These are phyloP conservation scores for Xanthoceras sorbifolium DNA, from an alignment of 345 rosid species.

Conservation along the genomic window DNA sequence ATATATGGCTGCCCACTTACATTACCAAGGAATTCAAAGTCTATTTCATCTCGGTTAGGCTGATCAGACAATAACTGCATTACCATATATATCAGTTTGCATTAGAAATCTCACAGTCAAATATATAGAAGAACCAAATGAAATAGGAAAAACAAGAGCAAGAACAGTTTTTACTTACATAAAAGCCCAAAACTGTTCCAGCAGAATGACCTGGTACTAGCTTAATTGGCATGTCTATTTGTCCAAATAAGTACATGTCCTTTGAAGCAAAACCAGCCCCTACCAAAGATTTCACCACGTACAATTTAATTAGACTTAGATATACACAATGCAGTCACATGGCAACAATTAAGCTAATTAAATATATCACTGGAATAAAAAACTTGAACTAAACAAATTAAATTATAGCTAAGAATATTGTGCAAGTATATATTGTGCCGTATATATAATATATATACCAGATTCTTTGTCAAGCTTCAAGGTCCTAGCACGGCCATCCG, in stretches of 20 bases:
- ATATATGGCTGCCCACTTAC: constrained; percentile 70
- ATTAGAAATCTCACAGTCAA: background rate
- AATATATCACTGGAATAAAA: background rate
- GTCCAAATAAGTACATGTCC: constrained; percentile 72
- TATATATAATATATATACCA: too few species aligned
- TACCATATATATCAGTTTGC: background rate
- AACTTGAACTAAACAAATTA: too few species aligned
- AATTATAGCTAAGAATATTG: too few species aligned
- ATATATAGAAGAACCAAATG: background rate
- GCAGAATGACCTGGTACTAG: constrained; percentile 80
- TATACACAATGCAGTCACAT: too few species aligned
- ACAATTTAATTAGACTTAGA: too few species aligned
- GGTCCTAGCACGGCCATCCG: constrained; percentile 63
- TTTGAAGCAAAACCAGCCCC: constrained; percentile 79
- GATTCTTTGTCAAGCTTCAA: constrained; percentile 77
- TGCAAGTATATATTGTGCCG: too few species aligned
- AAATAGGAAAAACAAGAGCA: background rate
- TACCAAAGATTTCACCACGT: constrained; percentile 15
- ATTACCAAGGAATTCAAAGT: constrained; percentile 79
- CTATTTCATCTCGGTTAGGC: constrained; percentile 78
- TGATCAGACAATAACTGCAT: constrained; percentile 69
- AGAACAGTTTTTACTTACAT: constrained; percentile 42
- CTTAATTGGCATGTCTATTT: constrained; percentile 75
- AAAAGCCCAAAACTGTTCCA: constrained; percentile 79
- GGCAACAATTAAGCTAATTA: too few species aligned